Evolutionary conservation across 2,329 filamentous ascomycete species (phyloP).

Genomic region (Arachnomyces sp.): DNA sequence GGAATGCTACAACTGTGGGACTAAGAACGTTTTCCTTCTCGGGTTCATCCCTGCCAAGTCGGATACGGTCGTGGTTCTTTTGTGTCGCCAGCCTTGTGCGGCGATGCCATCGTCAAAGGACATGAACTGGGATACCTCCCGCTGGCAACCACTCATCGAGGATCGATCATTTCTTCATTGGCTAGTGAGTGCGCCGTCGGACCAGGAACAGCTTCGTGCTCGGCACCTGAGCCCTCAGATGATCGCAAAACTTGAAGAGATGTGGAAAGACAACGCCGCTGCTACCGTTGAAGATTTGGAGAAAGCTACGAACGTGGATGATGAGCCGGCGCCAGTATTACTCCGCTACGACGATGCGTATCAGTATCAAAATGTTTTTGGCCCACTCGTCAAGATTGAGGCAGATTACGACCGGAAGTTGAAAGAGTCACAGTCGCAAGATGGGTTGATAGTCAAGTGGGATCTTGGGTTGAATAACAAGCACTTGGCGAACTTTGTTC

Average conservation of each 20-base stretch:
- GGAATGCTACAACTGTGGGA: constrained; percentile 98
- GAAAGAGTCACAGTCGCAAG: constrained; percentile 96
- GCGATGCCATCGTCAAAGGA: constrained; percentile 94
- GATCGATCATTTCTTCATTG: constrained; percentile 91
- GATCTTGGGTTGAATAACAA: constrained; percentile 95
- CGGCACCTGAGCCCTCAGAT: constrained; percentile 88
- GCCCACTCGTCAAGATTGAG: constrained; percentile 96
- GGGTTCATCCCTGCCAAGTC: constrained; percentile 98
- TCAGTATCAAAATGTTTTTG: constrained; percentile 98
- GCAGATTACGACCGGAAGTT: constrained; percentile 98
- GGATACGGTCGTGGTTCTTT: constrained; percentile 91
- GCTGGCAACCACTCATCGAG: constrained; percentile 96
- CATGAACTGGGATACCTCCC: constrained; percentile 98
- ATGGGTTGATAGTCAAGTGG: constrained; percentile 90
- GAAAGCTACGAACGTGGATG: constrained; percentile 83
- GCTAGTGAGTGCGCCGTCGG: constrained; percentile 82
- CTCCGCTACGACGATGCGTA: constrained; percentile 95
- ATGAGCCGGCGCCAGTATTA: constrained; percentile 87
- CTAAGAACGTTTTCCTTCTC: constrained; percentile 96
- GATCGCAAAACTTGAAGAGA: constrained; percentile 92
- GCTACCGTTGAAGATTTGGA: constrained; percentile 88
- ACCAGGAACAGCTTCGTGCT: constrained; percentile 91
- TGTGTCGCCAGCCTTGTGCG: constrained; percentile 94
- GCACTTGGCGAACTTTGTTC: constrained; percentile 86
- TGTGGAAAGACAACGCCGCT: constrained; percentile 92